A percentile compares a stretch with the other conserved stretches of the same genome.
These are phyloP conservation scores for Nemania diffusa DNA, from an alignment of 2,329 filamentous ascomycete genomes.

Conservation along the genomic window DNA sequence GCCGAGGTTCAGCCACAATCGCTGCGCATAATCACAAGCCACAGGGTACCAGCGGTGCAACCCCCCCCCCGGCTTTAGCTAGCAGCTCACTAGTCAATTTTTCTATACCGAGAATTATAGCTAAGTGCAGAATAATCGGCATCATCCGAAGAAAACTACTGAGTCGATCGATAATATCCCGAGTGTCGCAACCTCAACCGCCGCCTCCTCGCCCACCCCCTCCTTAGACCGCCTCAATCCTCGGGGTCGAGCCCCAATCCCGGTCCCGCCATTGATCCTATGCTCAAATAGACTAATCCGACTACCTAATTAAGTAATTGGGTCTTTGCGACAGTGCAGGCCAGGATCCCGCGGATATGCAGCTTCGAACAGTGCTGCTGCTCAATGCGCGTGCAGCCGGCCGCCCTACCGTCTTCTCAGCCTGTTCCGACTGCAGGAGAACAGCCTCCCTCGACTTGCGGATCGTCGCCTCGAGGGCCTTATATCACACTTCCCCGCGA, in stretches of 20 bases:
- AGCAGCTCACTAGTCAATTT: constrained; percentile 24
- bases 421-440: constrained; percentile 54
- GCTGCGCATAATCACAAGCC: constrained; percentile 3
- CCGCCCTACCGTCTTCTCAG: constrained; percentile 51
- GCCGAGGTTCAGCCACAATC: constrained; percentile 31
- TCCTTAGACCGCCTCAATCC: neutral
- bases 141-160: constrained; percentile 25
- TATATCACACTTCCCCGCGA: constrained; percentile 58
- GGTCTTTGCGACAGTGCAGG: constrained; percentile 40
- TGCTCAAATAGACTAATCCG: constrained; percentile 35
- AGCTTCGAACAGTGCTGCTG: constrained; percentile 63
- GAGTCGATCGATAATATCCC: neutral
- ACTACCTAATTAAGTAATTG: constrained; percentile 47
- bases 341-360: constrained; percentile 55
- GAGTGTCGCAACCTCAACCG: constrained; percentile 19
- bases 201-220: neutral
- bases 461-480: constrained; percentile 48
- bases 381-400: constrained; percentile 52
- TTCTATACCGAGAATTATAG: constrained; percentile 14
- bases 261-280: constrained; percentile 21
- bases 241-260: constrained; percentile 10
- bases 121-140: constrained; percentile 13
- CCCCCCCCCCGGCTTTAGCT: neutral
- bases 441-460: constrained; percentile 48
- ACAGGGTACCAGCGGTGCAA: neutral